Evolutionary conservation across 495 filamentous ascomycete genomes (phyloP), one percentile per base, ranked within the genome.

Genomic region (Bryoglossum gracile): DNA sequence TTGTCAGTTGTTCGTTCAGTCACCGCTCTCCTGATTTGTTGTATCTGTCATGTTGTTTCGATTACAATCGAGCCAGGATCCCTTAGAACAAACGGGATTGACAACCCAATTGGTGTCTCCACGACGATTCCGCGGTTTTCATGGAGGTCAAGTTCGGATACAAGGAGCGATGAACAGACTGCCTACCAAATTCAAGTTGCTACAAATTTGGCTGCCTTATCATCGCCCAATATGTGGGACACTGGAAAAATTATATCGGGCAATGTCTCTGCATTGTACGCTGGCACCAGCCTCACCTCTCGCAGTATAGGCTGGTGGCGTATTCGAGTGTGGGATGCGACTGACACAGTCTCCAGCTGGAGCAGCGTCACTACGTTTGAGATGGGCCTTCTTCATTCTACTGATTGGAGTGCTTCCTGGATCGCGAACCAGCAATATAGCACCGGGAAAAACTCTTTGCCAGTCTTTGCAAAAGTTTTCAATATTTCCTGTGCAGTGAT

Each of bases 181-280:
- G n/a, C 18, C 37, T 40, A 40, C 19, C 37, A 40, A 22, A 19
- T 40, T 18, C 37, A 40, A 18, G 37, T 40, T 22, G 37, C 37
- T 9, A 18, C 37, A 4, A 40, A 19, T 40, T 17, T 19, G 5
- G n/a, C n/a, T 18, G 19, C 11, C 14, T 22, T 40, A 9, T 10
- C n/a, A 40, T 9, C 18, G n/a, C n/a, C 37, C 5, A 18, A 40
- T 19, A n/a, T 40, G 18, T 40, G 37, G 37, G 37, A 40, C 19
- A 40, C 14, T 11, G 37, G 37, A 9, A 17, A 18, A 17, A 40
- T 40, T 22, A 11, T 9, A 21, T 40, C 37, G 11, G n/a, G 4
- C 8, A 22, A 21, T 21, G 22, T 6, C 18, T 17, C 8, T 18
- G 37, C 19, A n/a, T 18, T 17, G 11, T 40, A 40, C 19, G 18